These are phyloP conservation scores for Colletotrichum chlorophyti DNA, from an alignment of 2,329 filamentous ascomycete genomes.

Conservation along the genomic window DNA sequence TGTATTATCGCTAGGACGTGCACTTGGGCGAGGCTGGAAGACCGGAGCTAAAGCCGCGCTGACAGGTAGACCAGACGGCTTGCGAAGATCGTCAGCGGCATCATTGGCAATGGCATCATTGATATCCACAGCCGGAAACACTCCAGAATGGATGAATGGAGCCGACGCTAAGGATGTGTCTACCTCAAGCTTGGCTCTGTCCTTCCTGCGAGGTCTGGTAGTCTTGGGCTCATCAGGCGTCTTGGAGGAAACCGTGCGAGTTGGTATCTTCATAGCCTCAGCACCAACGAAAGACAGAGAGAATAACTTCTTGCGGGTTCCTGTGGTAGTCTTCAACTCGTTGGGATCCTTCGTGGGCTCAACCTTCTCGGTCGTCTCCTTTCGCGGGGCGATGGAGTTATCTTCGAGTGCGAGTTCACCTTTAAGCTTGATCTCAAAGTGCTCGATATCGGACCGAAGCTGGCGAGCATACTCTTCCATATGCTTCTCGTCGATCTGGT, in stretches of 20 bases:
- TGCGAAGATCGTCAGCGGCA: slow-evolving; percentile 26
- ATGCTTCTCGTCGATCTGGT: slow-evolving; percentile 65
- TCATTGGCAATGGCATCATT: neutral
- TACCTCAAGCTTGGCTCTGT: slow-evolving; percentile 14
- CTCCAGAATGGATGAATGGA: slow-evolving; percentile 1
- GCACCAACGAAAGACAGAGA: neutral
- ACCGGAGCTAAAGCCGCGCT: slow-evolving; percentile 56
- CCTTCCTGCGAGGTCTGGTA: slow-evolving; percentile 6
- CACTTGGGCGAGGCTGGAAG: slow-evolving; percentile 49
- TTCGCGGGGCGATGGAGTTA: slow-evolving; percentile 1
- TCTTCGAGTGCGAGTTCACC: slow-evolving; percentile 54
- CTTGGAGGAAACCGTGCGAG: neutral
- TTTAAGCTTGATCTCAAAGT: slow-evolving; percentile 56
- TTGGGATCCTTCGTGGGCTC: slow-evolving; percentile 12
- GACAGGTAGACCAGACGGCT: slow-evolving; percentile 48
- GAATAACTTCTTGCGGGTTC: neutral
- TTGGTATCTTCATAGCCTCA: neutral
- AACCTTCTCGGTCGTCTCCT: slow-evolving; percentile 45
- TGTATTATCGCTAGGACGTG: slow-evolving; percentile 25
- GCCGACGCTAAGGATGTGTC: slow-evolving; percentile 16
- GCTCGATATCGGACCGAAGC: slow-evolving; percentile 52
- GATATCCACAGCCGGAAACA: slow-evolving; percentile 1
- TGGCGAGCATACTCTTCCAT: slow-evolving; percentile 51
- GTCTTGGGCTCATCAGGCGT: neutral
- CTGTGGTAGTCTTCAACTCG: slow-evolving; percentile 23